Conservation (phyloP, 2,329 filamentous ascomycete genomes). For the Alternaria consortialis region DNA sequence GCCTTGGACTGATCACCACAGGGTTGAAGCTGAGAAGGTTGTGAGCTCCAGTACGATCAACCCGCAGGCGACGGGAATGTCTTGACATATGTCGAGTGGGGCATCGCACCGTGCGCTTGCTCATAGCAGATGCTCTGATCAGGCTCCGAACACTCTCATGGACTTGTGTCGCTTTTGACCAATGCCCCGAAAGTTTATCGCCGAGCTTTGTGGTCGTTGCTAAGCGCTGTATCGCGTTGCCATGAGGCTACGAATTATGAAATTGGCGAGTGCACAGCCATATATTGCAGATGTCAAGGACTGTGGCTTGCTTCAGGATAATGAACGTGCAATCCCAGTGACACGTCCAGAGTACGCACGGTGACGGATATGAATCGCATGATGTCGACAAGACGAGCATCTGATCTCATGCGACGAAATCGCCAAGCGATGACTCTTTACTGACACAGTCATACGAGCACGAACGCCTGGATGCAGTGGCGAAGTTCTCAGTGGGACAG, state of each 20-base stretch:
- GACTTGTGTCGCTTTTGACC: slow-evolving; percentile 6
- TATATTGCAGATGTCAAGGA: slow-evolving; percentile 17
- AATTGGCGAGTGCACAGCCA: slow-evolving; percentile 1
- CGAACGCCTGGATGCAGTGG: background rate
- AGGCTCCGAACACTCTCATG: background rate
- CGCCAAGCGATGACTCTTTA: slow-evolving; percentile 19
- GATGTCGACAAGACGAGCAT: background rate
- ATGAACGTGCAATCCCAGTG: slow-evolving; percentile 17
- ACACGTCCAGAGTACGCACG: slow-evolving; percentile 20
- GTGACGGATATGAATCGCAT: slow-evolving; percentile 21
- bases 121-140: slow-evolving; percentile 8
- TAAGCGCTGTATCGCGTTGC: background rate
- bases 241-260: background rate
- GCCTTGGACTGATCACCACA: background rate
- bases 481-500: slow-evolving; percentile 2
- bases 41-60: background rate
- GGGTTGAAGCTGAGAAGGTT: background rate
- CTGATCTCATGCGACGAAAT: background rate
- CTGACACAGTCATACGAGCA: background rate
- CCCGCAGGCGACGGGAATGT: background rate
- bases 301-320: slow-evolving; percentile 14
- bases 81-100: slow-evolving; percentile 1
- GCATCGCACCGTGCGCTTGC: slow-evolving; percentile 1
- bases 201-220: background rate
- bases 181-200: slow-evolving; percentile 2